These are phyloP conservation scores for Strobilomyces echinocephalus DNA, from an alignment of 768 basidiomycete species.

Conservation along the genomic window DNA sequence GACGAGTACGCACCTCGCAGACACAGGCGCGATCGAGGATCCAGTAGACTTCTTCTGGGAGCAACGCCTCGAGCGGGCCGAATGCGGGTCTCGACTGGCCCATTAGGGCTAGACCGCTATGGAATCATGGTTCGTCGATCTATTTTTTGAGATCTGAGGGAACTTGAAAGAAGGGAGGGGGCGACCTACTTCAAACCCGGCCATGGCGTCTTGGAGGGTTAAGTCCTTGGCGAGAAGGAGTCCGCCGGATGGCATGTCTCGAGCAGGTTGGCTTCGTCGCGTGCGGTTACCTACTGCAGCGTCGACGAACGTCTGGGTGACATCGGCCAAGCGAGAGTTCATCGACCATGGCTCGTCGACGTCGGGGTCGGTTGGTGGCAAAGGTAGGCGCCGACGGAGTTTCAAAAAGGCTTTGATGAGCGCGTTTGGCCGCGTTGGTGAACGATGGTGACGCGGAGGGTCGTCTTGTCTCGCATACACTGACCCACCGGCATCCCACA, in stretches of 20 bases:
- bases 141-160: slow-evolving; percentile 36
- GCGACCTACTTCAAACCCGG: slow-evolving; percentile 71
- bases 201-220: slow-evolving; percentile 87
- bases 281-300: background rate
- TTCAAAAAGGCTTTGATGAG: slow-evolving; percentile 23
- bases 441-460: slow-evolving; percentile 19
- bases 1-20: background rate
- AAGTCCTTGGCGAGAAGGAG: slow-evolving; percentile 67
- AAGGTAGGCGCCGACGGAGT: too few relatives aligned
- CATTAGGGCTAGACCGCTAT: slow-evolving; percentile 30
- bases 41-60: too few relatives aligned
- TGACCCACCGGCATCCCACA: slow-evolving; percentile 89
- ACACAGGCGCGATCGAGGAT: too few relatives aligned
- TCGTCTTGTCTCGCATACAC: slow-evolving; percentile 91
- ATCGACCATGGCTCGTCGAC: too few relatives aligned
- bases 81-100: slow-evolving; percentile 21
- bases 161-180: slow-evolving; percentile 4
- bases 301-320: too few relatives aligned
- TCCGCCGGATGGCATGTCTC: slow-evolving; percentile 53
- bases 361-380: too few relatives aligned
- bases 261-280: slow-evolving; percentile 9
- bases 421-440: slow-evolving; percentile 8
- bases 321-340: too few relatives aligned
- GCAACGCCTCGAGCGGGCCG: too few relatives aligned
- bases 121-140: too few relatives aligned